Base-by-base conservation (phyloP, 2,329 filamentous ascomycete species). In the Zarea fungicola region DNA sequence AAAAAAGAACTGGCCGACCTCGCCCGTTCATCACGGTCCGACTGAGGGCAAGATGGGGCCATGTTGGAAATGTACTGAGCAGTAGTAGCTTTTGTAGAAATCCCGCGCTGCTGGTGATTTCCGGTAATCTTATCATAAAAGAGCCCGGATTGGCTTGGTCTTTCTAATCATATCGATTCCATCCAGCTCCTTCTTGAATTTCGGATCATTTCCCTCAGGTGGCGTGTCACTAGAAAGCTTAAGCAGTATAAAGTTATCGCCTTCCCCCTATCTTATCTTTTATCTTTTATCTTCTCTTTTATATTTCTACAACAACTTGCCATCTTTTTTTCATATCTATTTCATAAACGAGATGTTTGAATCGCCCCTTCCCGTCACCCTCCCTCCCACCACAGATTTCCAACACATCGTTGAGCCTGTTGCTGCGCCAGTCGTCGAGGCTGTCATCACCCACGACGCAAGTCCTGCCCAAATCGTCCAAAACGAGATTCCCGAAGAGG, bases 101-200 rank as follows among this genome's bases (percentile, higher is more conserved):
- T 13, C 34, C 3, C 22, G 34, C 16, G 11, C 16, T 6, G 35
- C 9, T n/a, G n/a, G n/a, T n/a, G n/a, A n/a, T n/a, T n/a, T n/a
- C n/a, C n/a, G n/a, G n/a, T n/a, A 28, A 46, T 46, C 43, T 46
- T 31, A 46, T 39, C 43, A 46, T 46, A 46, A 39, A n/a, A 46
- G 43, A 39, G 43, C 25, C 31, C 34, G 18, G 43, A 19, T 25
- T 39, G 43, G 14, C 34, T n/a, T n/a, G n/a, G n/a, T n/a, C n/a
- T n/a, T n/a, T n/a, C n/a, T n/a, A n/a, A n/a, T n/a, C n/a, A n/a
- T n/a, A n/a, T n/a, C n/a, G n/a, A n/a, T n/a, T n/a, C n/a, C n/a
- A n/a, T n/a, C n/a, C n/a, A n/a, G n/a, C n/a, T n/a, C n/a, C n/a
- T n/a, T n/a, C n/a, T n/a, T n/a, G n/a, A n/a, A n/a, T n/a, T n/a